Conservation (phyloP, 2,329 filamentous ascomycete genomes). For the Dothistroma septosporum region DNA sequence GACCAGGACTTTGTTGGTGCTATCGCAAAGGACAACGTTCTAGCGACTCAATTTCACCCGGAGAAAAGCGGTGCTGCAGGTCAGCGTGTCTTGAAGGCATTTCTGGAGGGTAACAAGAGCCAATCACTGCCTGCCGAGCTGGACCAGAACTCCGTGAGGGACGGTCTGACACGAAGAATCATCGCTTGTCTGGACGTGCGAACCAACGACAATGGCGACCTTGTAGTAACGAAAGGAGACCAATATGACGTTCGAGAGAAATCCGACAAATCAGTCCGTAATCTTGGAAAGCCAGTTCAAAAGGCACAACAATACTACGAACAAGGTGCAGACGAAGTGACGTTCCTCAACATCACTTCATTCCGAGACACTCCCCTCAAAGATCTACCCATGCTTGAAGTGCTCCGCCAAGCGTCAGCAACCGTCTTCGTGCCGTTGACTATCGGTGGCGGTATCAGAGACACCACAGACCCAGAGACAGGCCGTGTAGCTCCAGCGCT, state of each 20-base stretch:
- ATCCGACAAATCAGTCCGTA: slow-evolving; percentile 66
- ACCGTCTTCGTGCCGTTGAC: slow-evolving; percentile 96
- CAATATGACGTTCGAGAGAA: slow-evolving; percentile 98
- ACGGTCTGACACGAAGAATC: slow-evolving; percentile 83
- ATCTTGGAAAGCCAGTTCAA: slow-evolving; percentile 93
- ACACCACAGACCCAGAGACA: slow-evolving; percentile 78
- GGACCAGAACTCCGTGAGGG: slow-evolving; percentile 36
- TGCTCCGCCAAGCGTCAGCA: slow-evolving; percentile 77
- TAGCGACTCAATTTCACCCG: slow-evolving; percentile 94
- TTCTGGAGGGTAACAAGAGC: slow-evolving; percentile 68
- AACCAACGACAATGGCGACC: slow-evolving; percentile 86
- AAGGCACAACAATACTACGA: slow-evolving; percentile 93
- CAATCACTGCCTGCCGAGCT: slow-evolving; percentile 47
- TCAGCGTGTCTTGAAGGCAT: slow-evolving; percentile 76
- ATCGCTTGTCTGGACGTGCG: slow-evolving; percentile 96
- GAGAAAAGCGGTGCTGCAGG: slow-evolving; percentile 94
- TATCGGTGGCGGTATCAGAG: slow-evolving; percentile 90
- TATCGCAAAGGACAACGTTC: slow-evolving; percentile 76
- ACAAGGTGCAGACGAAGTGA: slow-evolving; percentile 93
- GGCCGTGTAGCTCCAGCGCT: slow-evolving; percentile 82
- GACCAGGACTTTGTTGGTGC: slow-evolving; percentile 87
- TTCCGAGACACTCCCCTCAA: slow-evolving; percentile 92
- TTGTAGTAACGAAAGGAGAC: slow-evolving; percentile 97
- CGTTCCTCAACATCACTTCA: slow-evolving; percentile 96
- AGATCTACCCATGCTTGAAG: slow-evolving; percentile 93